A percentile compares a stretch with the other conserved stretches of the same genome.
Evolutionary conservation across 2,329 filamentous ascomycete genomes (phyloP).

Genomic region (Colletotrichum liaoningense): DNA sequence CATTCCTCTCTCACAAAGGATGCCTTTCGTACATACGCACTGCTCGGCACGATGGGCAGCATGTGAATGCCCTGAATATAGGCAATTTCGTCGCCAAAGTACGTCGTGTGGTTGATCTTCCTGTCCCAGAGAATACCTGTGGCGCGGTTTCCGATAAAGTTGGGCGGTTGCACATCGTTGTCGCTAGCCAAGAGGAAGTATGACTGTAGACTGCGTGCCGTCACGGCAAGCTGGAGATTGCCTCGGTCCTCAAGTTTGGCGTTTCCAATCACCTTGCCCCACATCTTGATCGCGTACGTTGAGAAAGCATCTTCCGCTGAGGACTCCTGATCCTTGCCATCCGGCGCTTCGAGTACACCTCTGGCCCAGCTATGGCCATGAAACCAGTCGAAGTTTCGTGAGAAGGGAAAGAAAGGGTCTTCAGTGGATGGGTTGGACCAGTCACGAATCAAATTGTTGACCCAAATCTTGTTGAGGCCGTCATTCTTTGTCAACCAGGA

Average conservation of each 20-base stretch:
- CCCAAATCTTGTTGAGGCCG: constrained; percentile 64
- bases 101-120: constrained; percentile 86
- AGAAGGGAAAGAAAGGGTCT: constrained; percentile 80
- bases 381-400: constrained; percentile 84
- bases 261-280: constrained; percentile 78
- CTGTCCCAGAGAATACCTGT: constrained; percentile 79
- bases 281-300: constrained; percentile 85
- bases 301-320: constrained; percentile 85
- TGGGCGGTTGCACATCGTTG: constrained; percentile 72
- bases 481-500: constrained; percentile 72
- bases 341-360: constrained; percentile 70
- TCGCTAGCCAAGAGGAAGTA: constrained; percentile 79
- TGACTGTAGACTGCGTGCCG: constrained; percentile 72
- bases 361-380: constrained; percentile 88
- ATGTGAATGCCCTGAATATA: constrained; percentile 79
- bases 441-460: constrained; percentile 83
- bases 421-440: constrained; percentile 72
- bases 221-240: constrained; percentile 80
- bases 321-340: constrained; percentile 82
- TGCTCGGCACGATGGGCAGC: constrained; percentile 73
- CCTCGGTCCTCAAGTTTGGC: constrained; percentile 77
- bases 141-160: constrained; percentile 68
- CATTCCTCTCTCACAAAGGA: constrained; percentile 81
- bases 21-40: constrained; percentile 68
- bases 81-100: constrained; percentile 67